phyloP scores from a whole-genome alignment of 305 asterid species.

The Plantago lanceolata region DNA sequence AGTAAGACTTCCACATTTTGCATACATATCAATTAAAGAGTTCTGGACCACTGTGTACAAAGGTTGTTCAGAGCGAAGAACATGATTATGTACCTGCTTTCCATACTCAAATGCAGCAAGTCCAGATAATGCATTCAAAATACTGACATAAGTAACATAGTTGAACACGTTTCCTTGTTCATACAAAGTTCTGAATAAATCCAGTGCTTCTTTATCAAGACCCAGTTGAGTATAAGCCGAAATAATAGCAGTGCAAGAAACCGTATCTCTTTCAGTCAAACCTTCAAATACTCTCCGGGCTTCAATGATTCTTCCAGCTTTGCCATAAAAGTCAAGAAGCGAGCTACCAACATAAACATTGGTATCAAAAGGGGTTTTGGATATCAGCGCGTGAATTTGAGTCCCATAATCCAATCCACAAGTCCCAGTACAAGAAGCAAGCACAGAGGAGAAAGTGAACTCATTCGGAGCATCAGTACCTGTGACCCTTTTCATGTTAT shows the following conservation, averaged over 20 bases:
- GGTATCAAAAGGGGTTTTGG: constrained; percentile 52
- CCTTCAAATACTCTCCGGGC: constrained; percentile 54
- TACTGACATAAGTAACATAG: constrained; percentile 67
- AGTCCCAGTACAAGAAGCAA: constrained; percentile 49
- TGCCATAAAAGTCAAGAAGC: constrained; percentile 81
- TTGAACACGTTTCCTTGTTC: constrained; percentile 54
- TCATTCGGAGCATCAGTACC: constrained; percentile 75
- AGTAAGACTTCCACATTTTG: constrained; percentile 74
- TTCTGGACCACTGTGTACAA: constrained; percentile 51
- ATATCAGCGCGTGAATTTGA: constrained; percentile 61
- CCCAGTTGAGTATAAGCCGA: constrained; percentile 82
- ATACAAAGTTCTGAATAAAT: constrained; percentile 48
- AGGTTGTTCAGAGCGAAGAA: constrained; percentile 50
- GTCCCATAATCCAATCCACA: constrained; percentile 41
- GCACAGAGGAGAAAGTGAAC: constrained; percentile 71
- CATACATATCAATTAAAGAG: constrained; percentile 80
- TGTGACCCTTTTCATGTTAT: constrained; percentile 41
- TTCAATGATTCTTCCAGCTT: constrained; percentile 64
- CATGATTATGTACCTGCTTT: constrained; percentile 66
- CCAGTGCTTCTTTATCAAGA: constrained; percentile 61
- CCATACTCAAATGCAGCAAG: constrained; percentile 78
- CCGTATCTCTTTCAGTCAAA: constrained; percentile 63
- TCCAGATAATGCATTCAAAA: constrained; percentile 75
- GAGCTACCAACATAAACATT: constrained; percentile 78
- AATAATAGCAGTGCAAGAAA: constrained; percentile 75